Base-by-base conservation (phyloP, 2,329 filamentous ascomycete genomes). In the Tolypocladium tundrense region DNA sequence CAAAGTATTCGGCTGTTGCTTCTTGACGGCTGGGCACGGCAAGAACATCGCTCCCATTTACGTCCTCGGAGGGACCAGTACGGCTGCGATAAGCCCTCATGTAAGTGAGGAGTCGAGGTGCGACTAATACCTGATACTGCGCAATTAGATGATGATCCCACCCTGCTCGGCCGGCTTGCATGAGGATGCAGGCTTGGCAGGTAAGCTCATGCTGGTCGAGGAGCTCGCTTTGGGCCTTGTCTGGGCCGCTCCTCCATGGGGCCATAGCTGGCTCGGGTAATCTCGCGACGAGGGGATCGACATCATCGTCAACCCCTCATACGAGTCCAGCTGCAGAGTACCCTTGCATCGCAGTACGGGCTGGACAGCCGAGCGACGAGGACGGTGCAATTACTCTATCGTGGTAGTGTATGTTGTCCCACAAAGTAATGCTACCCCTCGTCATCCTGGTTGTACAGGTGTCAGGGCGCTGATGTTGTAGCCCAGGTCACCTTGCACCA, bases 401-500 rank as follows among this genome's bases (percentile, higher is more conserved):
- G 8, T 2, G 19, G 19, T 19, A 9, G 40, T 21, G 19, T 42
- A 19, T 10, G 6, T n/a, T 42, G 8, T 8, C 8, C 8, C 6
- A 4, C n/a, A 6, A 10, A 42, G 6, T 10, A n/a, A 42, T 42
- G 41, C 8, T 33, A 33, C 31, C 6, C 31, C 31, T 33, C 31
- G 19, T 42, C n/a, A 4, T 19, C 19, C 19, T 9, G 7, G 8
- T 42, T 19, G 31, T 33, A n/a, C 8, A n/a, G 41, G 8, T 4
- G n/a, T n/a, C n/a, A 43, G 21, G 3, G 9, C n/a, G 7, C 41
- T 21, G n/a, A 21, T n/a, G n/a, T 4, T n/a, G 19, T 4, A n/a
- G 7, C 19, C 8, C 42, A 5, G 10, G 4, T 14, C 10, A 43
- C 10, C 42, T 24, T 45, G 2, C 35, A 11, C 21, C 5, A 75